A percentile compares a stretch with the other conserved stretches of the same genome.
Conservation (phyloP, 2,329 filamentous ascomycete genomes). For the Fonsecaea monophora region DNA sequence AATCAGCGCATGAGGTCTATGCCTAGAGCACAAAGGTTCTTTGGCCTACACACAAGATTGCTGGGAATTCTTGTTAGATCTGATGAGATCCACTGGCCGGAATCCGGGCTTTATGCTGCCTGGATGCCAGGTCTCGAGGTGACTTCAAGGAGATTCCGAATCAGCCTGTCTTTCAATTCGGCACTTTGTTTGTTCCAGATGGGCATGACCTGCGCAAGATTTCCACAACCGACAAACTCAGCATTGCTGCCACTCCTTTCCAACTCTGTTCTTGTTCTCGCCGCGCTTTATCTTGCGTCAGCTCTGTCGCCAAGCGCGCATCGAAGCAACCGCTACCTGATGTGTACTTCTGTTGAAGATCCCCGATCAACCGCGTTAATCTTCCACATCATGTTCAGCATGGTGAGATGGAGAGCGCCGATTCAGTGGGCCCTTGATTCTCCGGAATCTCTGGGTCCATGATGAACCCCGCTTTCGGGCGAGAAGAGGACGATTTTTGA, state of each 20-base stretch:
- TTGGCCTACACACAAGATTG: constrained; percentile 32
- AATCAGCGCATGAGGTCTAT: constrained; percentile 19
- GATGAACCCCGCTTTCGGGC: constrained; percentile 44
- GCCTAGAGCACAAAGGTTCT: constrained; percentile 35
- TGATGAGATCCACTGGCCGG: constrained; percentile 38
- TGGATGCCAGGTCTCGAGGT: constrained; percentile 37
- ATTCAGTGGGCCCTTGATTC: constrained; percentile 46
- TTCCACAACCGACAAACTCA: constrained; percentile 15
- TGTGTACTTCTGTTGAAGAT: constrained; percentile 56
- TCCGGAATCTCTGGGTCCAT: constrained; percentile 41
- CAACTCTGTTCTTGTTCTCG: constrained; percentile 44
- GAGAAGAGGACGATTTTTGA: constrained; percentile 80
- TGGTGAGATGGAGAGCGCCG: constrained; percentile 63
- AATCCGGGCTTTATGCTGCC: constrained; percentile 37
- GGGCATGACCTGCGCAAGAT: constrained; percentile 23
- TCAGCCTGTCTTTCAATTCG: constrained; percentile 29
- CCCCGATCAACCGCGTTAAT: constrained; percentile 72
- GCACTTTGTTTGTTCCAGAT: constrained; percentile 38
- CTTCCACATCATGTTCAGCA: constrained; percentile 63
- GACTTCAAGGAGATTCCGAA: constrained; percentile 28
- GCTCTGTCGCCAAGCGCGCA: constrained; percentile 57
- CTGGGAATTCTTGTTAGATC: constrained; percentile 28
- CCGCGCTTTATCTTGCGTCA: constrained; percentile 41
- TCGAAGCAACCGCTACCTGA: constrained; percentile 61
- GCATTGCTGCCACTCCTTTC: constrained; percentile 50